phyloP scores from a whole-genome alignment of 192 early-diverging fungal genomes.

The Gigaspora rosea region DNA sequence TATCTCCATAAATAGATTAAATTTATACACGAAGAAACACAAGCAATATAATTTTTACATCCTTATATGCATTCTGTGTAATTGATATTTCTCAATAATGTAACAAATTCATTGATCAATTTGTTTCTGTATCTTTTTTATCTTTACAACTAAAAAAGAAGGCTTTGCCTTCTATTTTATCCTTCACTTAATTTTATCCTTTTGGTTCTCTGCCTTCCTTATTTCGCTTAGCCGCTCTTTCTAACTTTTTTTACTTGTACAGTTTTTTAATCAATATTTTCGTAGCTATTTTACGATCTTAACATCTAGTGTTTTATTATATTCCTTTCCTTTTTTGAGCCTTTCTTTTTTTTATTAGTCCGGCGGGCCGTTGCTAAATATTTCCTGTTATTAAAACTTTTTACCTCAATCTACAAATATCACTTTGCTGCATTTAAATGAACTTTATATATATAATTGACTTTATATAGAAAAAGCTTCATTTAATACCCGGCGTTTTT shows the following conservation, averaged over 20 bases:
- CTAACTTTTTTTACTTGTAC: not conserved
- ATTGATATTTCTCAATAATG: no score
- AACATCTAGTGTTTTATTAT: not conserved
- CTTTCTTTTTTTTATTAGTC: not conserved
- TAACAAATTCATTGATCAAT: no score
- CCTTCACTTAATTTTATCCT: not conserved
- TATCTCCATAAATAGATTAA: no score
- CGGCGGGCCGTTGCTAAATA: slow-evolving; percentile 9
- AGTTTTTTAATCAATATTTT: not conserved
- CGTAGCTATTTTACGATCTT: slow-evolving; percentile 9
- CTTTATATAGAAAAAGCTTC: not conserved
- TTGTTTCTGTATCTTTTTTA: no score
- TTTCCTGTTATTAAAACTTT: not conserved
- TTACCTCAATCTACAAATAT: no score
- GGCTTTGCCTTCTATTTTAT: not conserved
- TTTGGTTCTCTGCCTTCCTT: no score
- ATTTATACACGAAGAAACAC: no score
- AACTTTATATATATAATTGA: not conserved
- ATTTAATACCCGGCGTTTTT: not conserved
- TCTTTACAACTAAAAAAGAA: not conserved
- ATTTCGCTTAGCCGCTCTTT: not conserved
- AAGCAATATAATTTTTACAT: no score
- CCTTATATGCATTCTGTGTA: no score
- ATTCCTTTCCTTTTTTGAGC: no score
- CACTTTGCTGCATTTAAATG: not conserved